Conservation (phyloP, 2,329 filamentous ascomycete species). For the Penicillium sp. region DNA sequence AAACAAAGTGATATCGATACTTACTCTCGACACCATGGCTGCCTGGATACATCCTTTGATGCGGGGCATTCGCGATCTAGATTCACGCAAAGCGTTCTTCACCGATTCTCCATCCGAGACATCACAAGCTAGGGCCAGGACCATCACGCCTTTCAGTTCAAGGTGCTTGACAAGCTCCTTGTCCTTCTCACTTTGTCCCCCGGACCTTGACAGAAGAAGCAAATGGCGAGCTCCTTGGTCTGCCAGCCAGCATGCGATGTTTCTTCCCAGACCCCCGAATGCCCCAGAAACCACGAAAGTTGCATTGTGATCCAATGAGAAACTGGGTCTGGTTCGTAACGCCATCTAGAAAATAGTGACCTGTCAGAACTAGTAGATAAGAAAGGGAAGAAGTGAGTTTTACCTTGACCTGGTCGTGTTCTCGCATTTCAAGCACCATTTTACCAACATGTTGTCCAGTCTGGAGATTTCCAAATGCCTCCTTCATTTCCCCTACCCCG, state of each 20-base stretch:
- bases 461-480: conserved; percentile 10
- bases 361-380: background rate
- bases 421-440: conserved; percentile 4
- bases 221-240: conserved; percentile 36
- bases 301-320: conserved; percentile 6
- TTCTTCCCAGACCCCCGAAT: conserved; percentile 34
- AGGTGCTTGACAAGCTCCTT: conserved; percentile 5
- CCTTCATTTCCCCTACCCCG: conserved; percentile 3
- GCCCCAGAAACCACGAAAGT: conserved; percentile 38
- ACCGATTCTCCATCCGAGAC: conserved; percentile 31
- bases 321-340: background rate
- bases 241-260: conserved; percentile 35
- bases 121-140: conserved; percentile 25
- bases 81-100: conserved; percentile 1
- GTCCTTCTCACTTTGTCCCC: background rate
- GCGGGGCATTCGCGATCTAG: conserved; percentile 19
- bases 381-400: background rate
- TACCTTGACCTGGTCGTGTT: background rate
- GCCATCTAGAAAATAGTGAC: conserved; percentile 1
- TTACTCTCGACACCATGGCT: conserved; percentile 22
- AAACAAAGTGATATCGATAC: background rate
- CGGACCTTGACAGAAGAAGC: conserved; percentile 27
- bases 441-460: conserved; percentile 5
- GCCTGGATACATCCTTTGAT: conserved; percentile 32
- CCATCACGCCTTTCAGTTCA: background rate